Percentiles rank a stretch among this genome's conserved stretches.
Conservation (phyloP, 345 rosid species). For the Geranium rotundifolium region DNA sequence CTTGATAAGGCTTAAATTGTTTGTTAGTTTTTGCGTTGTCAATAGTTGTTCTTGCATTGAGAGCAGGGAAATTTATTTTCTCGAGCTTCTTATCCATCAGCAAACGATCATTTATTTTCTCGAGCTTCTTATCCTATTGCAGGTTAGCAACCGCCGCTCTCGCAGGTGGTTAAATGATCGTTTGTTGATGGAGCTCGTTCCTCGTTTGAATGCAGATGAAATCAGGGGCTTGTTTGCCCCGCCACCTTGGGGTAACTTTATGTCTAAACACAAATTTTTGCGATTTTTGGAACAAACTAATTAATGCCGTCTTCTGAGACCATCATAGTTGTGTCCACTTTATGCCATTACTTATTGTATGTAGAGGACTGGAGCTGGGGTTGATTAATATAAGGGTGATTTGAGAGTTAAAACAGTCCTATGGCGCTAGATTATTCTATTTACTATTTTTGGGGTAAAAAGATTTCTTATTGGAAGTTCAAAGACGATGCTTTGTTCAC, state of each 20-base stretch:
- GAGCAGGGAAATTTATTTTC: neutral
- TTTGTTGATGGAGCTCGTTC: constrained; percentile 92
- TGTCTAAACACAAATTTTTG: neutral
- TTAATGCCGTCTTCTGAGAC: too few relatives aligned
- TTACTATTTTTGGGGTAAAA: too few relatives aligned
- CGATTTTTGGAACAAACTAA: neutral
- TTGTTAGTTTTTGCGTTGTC: neutral
- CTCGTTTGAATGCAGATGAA: constrained; percentile 75
- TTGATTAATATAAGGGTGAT: too few relatives aligned
- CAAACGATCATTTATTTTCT: neutral
- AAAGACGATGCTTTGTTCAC: too few relatives aligned
- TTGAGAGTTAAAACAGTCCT: too few relatives aligned
- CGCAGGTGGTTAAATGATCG: constrained; percentile 91
- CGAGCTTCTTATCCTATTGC: constrained; percentile 2
- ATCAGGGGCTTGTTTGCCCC: constrained; percentile 96
- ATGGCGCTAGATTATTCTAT: too few relatives aligned
- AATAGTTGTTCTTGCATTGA: neutral
- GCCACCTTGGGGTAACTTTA: constrained; percentile 87
- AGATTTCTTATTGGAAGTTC: too few relatives aligned
- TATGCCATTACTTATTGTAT: too few relatives aligned
- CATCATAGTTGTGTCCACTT: too few relatives aligned
- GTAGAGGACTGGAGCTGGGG: too few relatives aligned
- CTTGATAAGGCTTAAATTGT: neutral
- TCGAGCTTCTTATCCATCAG: neutral
- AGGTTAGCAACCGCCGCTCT: constrained; percentile 84